Conservation (phyloP, 345 rosid species). For the Stellera chamaejasme region DNA sequence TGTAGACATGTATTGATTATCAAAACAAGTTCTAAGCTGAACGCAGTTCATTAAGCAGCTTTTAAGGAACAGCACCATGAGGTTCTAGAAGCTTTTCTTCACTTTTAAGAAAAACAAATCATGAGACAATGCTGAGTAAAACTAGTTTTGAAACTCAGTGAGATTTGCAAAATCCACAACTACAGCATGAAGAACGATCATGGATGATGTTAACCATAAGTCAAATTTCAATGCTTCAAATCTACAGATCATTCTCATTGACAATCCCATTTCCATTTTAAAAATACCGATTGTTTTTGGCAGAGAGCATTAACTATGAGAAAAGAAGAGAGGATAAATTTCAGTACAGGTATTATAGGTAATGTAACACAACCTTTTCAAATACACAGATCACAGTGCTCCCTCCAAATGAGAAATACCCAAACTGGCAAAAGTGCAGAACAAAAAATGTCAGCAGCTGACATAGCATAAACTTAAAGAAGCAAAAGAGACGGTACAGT, state of each 20-base stretch:
- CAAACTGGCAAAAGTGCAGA: slow-evolving; percentile 41
- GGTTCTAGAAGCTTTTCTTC: no score
- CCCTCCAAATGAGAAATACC: slow-evolving; percentile 93
- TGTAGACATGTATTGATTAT: no score
- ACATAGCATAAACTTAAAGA: neutral
- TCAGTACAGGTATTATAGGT: neutral
- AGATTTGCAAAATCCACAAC: no score
- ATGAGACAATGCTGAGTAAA: no score
- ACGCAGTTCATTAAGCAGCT: no score
- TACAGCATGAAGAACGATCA: neutral
- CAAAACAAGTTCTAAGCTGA: no score
- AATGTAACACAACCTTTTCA: slow-evolving; percentile 51
- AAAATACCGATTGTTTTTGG: no score
- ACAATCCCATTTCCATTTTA: neutral
- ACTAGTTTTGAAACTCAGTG: no score
- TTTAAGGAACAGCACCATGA: no score
- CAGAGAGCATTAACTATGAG: neutral
- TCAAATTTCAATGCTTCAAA: neutral
- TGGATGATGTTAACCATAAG: no score
- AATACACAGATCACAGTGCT: slow-evolving; percentile 88
- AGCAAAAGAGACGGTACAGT: neutral
- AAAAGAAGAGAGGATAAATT: neutral
- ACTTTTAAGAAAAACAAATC: no score
- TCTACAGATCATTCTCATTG: neutral
- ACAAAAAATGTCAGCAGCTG: slow-evolving; percentile 7